Conservation (phyloP, 192 early-diverging fungal genomes). For the Chytriomyces sp. region DNA sequence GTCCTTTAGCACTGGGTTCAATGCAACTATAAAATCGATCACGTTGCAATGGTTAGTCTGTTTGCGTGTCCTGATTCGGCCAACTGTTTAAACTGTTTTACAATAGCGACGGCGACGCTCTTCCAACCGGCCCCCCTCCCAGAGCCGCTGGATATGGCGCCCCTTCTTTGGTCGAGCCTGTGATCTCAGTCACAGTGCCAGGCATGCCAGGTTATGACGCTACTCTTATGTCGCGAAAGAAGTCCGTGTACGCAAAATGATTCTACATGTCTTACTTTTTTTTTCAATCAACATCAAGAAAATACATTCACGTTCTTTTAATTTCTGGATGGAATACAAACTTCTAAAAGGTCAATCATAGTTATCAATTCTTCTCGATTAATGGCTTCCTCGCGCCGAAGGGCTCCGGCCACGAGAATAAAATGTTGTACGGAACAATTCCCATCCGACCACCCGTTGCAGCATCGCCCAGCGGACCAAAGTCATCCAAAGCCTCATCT, state of each 20-base stretch:
- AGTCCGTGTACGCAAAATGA: slow-evolving; percentile 22
- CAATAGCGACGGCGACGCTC: slow-evolving; percentile 32
- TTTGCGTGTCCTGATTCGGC: not conserved
- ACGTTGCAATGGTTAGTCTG: slow-evolving; percentile 37
- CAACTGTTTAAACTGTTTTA: slow-evolving; percentile 14
- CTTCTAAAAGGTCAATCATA: too few species aligned
- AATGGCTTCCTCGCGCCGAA: not conserved
- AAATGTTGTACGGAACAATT: slow-evolving; percentile 15
- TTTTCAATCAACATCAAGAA: too few species aligned
- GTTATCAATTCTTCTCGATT: too few species aligned
- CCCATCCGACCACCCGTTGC: slow-evolving; percentile 20
- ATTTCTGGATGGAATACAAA: too few species aligned
- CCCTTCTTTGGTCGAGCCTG: slow-evolving; percentile 26
- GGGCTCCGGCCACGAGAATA: slow-evolving; percentile 8
- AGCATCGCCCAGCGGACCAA: slow-evolving; percentile 23
- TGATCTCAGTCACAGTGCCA: slow-evolving; percentile 25
- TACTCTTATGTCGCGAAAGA: not conserved
- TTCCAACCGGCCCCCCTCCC: slow-evolving; percentile 36
- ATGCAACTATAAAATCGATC: slow-evolving; percentile 32
- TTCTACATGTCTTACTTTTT: too few species aligned
- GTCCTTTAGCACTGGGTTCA: not conserved
- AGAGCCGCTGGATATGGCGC: slow-evolving; percentile 32
- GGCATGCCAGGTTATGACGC: slow-evolving; percentile 24
- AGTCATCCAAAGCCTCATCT: slow-evolving; percentile 1
- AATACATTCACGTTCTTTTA: too few species aligned